These are phyloP conservation scores for Acorus gramineus DNA, from an alignment of 106 monocot species.

Conservation along the genomic window DNA sequence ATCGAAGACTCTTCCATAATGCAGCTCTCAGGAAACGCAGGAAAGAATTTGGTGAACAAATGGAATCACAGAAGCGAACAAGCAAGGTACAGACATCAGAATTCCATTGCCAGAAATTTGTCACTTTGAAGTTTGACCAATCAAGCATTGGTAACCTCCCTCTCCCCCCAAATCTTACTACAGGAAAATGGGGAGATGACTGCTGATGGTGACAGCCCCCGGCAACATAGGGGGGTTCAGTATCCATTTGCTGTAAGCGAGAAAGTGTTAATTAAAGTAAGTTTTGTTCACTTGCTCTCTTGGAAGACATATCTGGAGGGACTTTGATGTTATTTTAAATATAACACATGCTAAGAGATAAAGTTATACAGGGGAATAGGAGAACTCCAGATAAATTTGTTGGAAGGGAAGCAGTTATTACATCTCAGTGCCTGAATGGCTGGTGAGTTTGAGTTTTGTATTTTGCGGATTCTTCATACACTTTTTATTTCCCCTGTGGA, in stretches of 20 bases:
- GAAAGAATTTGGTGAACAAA: conserved; percentile 54
- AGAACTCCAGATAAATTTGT: conserved; percentile 90
- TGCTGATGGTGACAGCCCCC: conserved; percentile 36
- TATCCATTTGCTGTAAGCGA: conserved; percentile 75
- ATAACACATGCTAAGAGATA: background rate
- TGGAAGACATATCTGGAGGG: background rate
- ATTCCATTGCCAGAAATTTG: too few species aligned
- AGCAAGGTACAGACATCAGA: conserved; percentile 19
- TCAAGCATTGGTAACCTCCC: too few species aligned
- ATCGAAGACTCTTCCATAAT: conserved; percentile 62
- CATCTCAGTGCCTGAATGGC: conserved; percentile 88
- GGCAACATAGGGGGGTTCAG: conserved; percentile 59
- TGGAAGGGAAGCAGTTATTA: conserved; percentile 79
- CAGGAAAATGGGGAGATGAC: conserved; percentile 70
- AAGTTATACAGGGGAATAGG: conserved; percentile 69
- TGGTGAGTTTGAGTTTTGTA: conserved; percentile 34
- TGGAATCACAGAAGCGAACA: conserved; percentile 21
- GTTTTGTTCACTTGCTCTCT: background rate
- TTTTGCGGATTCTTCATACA: background rate
- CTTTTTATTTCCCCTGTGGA: background rate
- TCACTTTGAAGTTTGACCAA: too few species aligned
- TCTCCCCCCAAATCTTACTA: background rate
- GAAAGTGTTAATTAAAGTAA: conserved; percentile 79
- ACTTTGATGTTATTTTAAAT: background rate
- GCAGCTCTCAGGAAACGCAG: conserved; percentile 59